Evolutionary conservation across 306 rosid genomes (phyloP), one percentile per base, ranked within the genome.

Genomic region (Cicer pinnatifidum): DNA sequence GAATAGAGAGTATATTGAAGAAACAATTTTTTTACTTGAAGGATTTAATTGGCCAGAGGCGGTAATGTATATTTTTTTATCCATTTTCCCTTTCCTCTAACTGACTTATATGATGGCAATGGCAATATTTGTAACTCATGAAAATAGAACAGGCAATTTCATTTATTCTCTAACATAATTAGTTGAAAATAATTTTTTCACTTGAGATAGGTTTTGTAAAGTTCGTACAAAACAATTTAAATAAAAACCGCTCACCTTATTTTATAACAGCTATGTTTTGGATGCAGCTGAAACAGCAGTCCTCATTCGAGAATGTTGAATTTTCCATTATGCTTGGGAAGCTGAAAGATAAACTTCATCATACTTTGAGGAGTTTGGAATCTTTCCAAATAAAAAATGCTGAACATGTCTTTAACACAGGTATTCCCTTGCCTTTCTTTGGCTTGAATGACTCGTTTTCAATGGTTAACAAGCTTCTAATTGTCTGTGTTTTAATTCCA

Each of bases 1-100:
- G 88, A 94, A 94, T 78, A 84, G 97, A 80, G 98, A 94, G 72
- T 81, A 88, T 57, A 92, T 91, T 38, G 98, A 94, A 78, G 98
- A 94, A 77, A 82, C 86, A 4, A 72, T 94, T 11, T 91, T 83
- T 60, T 83, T 89, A 71, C 94, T 94, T 80, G 87, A 91, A 52
- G 78, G 76, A 47, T 67, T 86, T 75, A 87, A 81, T 81, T 91
- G 87, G 91, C 98, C 98, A 48, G 85, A 65, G 33, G 67, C 50
- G 86, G 98, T 94, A 86, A 72, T 82, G 65, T 75, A 57, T 72
- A 41, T 61, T 66, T 54, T 68, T 16, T 48, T 68, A 47, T 64
- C 66, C 50, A 15, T 52, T 65, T 40, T 65, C 51, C 6, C 9
- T 3, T 43, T 15, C 11, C 35, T 52, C 67, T 59, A 43, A 41